Percentiles rank a stretch among this genome's conserved stretches.
Conservation (phyloP, 2,329 filamentous ascomycete species). For the Fusarium nodosum region DNA sequence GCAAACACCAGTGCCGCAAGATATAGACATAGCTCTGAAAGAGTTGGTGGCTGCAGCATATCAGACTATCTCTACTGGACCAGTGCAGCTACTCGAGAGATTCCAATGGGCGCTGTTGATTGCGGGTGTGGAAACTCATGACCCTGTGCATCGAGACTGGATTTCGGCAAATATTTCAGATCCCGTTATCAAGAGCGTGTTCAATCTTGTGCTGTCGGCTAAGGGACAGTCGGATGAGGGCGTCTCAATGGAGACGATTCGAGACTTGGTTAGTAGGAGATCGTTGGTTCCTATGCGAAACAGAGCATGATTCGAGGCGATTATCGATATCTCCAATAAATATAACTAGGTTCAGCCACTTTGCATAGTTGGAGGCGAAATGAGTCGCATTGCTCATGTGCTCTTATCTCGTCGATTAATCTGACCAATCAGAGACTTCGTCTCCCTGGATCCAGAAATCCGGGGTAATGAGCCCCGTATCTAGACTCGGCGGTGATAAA, state of each 20-base stretch:
- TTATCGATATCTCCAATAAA: not conserved
- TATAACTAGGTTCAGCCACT: constrained; percentile 1
- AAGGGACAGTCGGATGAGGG: constrained; percentile 17
- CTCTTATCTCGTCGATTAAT: constrained; percentile 26
- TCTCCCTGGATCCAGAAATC: constrained; percentile 4
- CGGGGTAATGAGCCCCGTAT: constrained; percentile 23
- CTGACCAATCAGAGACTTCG: not conserved
- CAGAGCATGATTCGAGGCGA: not conserved
- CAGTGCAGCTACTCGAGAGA: constrained; percentile 9
- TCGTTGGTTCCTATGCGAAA: not conserved
- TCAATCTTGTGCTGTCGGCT: constrained; percentile 18
- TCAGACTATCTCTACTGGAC: constrained; percentile 6
- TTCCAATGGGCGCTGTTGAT: constrained; percentile 35
- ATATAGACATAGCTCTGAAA: not conserved
- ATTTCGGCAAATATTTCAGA: constrained; percentile 41
- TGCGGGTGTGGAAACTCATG: constrained; percentile 38
- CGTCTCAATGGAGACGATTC: constrained; percentile 12
- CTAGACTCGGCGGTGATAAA: constrained; percentile 8
- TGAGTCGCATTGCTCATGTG: constrained; percentile 1
- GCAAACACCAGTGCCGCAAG: not conserved
- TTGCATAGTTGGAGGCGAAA: not conserved
- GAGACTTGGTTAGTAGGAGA: constrained; percentile 7
- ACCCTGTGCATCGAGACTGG: constrained; percentile 40
- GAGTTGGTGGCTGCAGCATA: constrained; percentile 17
- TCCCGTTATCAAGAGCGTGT: constrained; percentile 35